A percentile compares a stretch with the other conserved stretches of the same genome.
Conservation (phyloP, 805 yeast species). For the Kodamaea hsintzibuensis region DNA sequence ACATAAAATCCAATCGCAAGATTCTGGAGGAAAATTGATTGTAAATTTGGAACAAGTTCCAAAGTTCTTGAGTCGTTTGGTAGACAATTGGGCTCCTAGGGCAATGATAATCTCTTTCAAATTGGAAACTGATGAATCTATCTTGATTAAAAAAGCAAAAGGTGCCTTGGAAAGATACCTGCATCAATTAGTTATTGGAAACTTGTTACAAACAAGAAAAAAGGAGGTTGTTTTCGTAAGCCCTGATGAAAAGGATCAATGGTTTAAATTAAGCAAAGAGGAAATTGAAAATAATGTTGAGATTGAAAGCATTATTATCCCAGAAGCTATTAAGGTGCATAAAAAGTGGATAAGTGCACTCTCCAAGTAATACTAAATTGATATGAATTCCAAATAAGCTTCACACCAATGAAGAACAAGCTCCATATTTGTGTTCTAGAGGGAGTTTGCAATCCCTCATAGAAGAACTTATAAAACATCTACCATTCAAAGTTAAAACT, state of each 20-base stretch:
- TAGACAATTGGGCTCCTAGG: slow-evolving; percentile 91
- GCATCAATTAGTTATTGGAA: slow-evolving; percentile 95
- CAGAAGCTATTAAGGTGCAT: slow-evolving; percentile 70
- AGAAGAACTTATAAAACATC: too few relatives aligned
- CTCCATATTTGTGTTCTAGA: background rate
- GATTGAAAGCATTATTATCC: slow-evolving; percentile 80
- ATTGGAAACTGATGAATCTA: slow-evolving; percentile 78
- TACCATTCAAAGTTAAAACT: too few relatives aligned
- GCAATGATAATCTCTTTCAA: slow-evolving; percentile 95
- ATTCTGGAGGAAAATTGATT: slow-evolving; percentile 66
- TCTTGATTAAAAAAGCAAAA: slow-evolving; percentile 72
- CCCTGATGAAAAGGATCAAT: slow-evolving; percentile 39
- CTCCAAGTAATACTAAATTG: background rate
- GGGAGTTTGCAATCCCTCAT: too few relatives aligned
- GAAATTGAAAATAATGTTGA: slow-evolving; percentile 48
- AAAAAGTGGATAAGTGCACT: slow-evolving; percentile 51
- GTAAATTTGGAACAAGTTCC: slow-evolving; percentile 96
- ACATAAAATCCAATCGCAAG: slow-evolving; percentile 90
- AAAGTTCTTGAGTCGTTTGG: slow-evolving; percentile 82
- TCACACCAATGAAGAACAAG: too few relatives aligned
- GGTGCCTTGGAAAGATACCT: slow-evolving; percentile 81
- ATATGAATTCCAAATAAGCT: too few relatives aligned
- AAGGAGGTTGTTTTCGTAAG: slow-evolving; percentile 84
- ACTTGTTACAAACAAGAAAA: slow-evolving; percentile 85
- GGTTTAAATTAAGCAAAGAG: slow-evolving; percentile 52